Evolutionary conservation across 139 green algal species (phyloP), one percentile per base, ranked within the genome.

Genomic region (Micractinium conductrix): DNA sequence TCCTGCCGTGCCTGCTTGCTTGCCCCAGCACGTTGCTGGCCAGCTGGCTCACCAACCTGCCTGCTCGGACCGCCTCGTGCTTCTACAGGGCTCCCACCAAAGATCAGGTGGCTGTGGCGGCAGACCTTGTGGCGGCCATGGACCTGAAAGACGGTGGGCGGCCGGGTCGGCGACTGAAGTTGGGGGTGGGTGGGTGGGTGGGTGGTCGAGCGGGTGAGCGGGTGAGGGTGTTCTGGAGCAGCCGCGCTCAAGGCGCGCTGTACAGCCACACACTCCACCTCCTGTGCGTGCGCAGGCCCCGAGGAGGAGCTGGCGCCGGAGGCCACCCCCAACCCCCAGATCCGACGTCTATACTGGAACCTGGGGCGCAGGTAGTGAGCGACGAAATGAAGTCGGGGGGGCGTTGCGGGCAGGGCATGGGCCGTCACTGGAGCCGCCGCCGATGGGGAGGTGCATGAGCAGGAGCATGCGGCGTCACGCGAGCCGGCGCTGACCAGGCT

Each of bases 241-340:
- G n/a, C n/a, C n/a, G n/a, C n/a, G n/a, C n/a, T n/a, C n/a, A n/a
- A n/a, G n/a, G n/a, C n/a, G n/a, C n/a, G n/a, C n/a, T n/a, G n/a
- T n/a, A n/a, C n/a, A n/a, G n/a, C n/a, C n/a, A n/a, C n/a, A n/a
- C n/a, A n/a, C n/a, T n/a, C n/a, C n/a, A n/a, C n/a, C n/a, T n/a
- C n/a, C n/a, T n/a, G n/a, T n/a, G n/a, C n/a, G n/a, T n/a, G n/a
- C 28, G 81, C 53, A 73, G 67, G 67, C 24, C 21, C 48, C 19
- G 22, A 30, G 16, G 81, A 86, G 81, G 53, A 80, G 53, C 55
- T 86, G 70, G 44, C 28, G 40, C 81, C 81, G 0, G 82, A 86
- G n/a, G 2, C 22, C 24, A 81, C 72, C 9, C 37, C 58, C n/a
- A 73, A 86, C 82, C 82, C 82, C 19, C 42, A 65, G 12, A 45